Evolutionary conservation across 1,139 yeast species (phyloP).

Genomic region (Sugiyamaella xylanicola): DNA sequence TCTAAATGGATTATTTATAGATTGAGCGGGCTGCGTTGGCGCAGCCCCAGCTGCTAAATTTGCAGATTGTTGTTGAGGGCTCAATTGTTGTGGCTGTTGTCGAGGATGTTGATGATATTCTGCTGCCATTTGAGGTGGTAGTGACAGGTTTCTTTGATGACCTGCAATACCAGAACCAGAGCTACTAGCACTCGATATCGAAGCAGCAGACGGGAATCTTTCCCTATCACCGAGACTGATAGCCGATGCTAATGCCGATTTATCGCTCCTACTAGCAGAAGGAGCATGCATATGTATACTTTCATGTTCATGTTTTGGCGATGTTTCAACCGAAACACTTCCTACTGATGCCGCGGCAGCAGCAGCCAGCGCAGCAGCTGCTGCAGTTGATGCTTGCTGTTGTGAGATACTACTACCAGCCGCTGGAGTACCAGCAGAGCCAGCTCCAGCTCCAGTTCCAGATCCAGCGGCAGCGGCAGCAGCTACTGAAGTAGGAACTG

Average conservation of each 20-base stretch:
- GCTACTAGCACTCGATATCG: neutral
- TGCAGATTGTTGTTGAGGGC: constrained; percentile 26
- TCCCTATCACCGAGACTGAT: constrained; percentile 27
- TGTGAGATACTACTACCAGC: constrained; percentile 8
- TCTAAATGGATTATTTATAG: constrained; percentile 19
- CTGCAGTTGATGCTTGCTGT: constrained; percentile 19
- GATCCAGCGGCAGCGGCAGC: constrained; percentile 16
- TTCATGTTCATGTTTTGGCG: constrained; percentile 17
- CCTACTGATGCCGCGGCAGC: constrained; percentile 22
- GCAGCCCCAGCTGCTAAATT: constrained; percentile 3
- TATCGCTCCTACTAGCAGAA: constrained; percentile 16
- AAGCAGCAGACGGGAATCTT: constrained; percentile 26
- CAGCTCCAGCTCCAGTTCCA: constrained; percentile 5
- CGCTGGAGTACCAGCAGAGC: constrained; percentile 18
- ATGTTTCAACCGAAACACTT: constrained; percentile 12
- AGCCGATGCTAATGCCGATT: constrained; percentile 20
- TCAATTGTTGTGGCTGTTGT: constrained; percentile 29
- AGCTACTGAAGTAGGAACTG: constrained; percentile 20
- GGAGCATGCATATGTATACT: constrained; percentile 5
- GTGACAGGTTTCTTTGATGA: constrained; percentile 35
- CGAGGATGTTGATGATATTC: constrained; percentile 27
- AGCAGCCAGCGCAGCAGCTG: constrained; percentile 25
- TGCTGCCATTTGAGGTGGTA: constrained; percentile 34
- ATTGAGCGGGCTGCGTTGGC: constrained; percentile 16
- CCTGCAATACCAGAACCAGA: constrained; percentile 9